Evolutionary conservation across 2,329 filamentous ascomycete genomes (phyloP), one percentile per base, ranked within the genome.

Genomic region (Apiospora kogelbergensis): DNA sequence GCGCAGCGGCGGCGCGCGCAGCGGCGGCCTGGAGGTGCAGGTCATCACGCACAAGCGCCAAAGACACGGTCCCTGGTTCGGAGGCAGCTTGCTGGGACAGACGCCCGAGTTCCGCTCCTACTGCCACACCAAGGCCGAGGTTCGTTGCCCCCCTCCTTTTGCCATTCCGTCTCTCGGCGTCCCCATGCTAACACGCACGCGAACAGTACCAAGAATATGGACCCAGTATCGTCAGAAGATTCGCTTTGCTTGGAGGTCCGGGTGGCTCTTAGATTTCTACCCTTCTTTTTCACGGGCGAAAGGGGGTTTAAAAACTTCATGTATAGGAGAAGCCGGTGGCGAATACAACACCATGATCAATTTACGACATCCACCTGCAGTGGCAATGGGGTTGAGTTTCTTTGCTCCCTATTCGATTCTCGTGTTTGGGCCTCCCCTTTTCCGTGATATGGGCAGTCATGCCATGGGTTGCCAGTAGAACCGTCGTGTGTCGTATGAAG

Each of bases 91-190:
- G 82, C 86, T 99, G 71, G 97, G 95, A 68, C 95, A 98, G 85
- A 99, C 96, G 7, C 95, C 97, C 5, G 97, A 99, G 82, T 99
- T 99, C 87, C 90, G 94, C 80, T 98, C 94, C 78, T 99, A 98
- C 84, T 99, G 96, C 85, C 97, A 99, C 83, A 99, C 93, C 69
- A 96, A 96, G 85, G 90, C 89, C 40, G 89, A 90, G 85, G 88
- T 89, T 78, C 74, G 85, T 76, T 9, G 48, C 17, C 20, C n/a
- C 9, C 1, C n/a, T 26, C 20, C 0, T 6, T 3, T 37, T n/a
- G 33, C 1, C 5, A n/a, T n/a, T 3, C 30, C 2, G 57, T 40
- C 22, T 26, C 20, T 45, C 20, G 1, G 11, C 6, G 15, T 13
- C 37, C 9, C 33, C 2, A 13, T 75, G 33, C n/a, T 45, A 15